Evolutionary conservation across 2,329 filamentous ascomycete genomes (phyloP).

Genomic region (Epichloe glyceriae): DNA sequence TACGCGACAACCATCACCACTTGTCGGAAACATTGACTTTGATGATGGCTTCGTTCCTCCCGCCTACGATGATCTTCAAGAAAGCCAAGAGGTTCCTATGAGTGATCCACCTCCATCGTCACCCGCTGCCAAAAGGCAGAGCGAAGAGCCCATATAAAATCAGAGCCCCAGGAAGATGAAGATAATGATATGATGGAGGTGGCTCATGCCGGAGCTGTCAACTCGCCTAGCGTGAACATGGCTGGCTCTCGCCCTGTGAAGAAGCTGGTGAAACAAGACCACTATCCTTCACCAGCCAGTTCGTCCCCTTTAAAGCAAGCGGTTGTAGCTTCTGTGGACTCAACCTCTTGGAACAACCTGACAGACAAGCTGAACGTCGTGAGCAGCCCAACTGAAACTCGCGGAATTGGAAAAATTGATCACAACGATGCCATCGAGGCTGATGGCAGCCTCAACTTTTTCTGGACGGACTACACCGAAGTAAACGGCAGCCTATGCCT

Average conservation of each 20-base stretch:
- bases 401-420: conserved; percentile 65
- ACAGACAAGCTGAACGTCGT: conserved; percentile 77
- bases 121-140: conserved; percentile 68
- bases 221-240: conserved; percentile 67
- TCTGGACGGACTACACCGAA: conserved; percentile 95
- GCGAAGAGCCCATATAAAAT: conserved; percentile 47
- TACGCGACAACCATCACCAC: conserved; percentile 32
- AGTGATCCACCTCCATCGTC: conserved; percentile 81
- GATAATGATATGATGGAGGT: conserved; percentile 82
- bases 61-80: conserved; percentile 51
- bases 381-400: conserved; percentile 55
- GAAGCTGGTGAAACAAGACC: conserved; percentile 55
- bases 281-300: conserved; percentile 56
- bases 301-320: conserved; percentile 56
- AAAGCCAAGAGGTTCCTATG: conserved; percentile 49
- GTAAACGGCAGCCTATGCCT: conserved; percentile 82
- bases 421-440: conserved; percentile 80
- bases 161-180: conserved; percentile 48
- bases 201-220: conserved; percentile 58
- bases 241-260: conserved; percentile 60
- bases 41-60: conserved; percentile 44
- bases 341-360: conserved; percentile 78
- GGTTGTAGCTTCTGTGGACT: conserved; percentile 53
- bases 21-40: conserved; percentile 30
- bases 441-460: conserved; percentile 84